Evolutionary conservation across 352 stramenopile genomes (phyloP), one percentile per base, ranked within the genome.

Genomic region (Phytopythium kandeliae): DNA sequence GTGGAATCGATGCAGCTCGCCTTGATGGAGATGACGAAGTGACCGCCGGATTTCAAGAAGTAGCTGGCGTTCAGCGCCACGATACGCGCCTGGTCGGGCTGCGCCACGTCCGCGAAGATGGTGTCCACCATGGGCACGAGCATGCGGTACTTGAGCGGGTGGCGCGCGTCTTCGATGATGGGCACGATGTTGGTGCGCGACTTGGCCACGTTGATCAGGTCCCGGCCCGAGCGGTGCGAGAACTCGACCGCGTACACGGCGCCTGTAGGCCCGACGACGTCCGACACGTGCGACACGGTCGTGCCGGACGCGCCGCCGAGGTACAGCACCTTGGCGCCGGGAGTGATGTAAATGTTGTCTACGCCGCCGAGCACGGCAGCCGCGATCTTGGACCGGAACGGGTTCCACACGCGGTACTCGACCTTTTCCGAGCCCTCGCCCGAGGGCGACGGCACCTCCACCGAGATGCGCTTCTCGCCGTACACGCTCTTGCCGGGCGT

Each of bases 11-110:
- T 98, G 78, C 97, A 99, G 72, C 80, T 97, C 51, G 97, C 97
- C 85, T 99, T 99, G 84, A 99, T 98, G 48, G 96, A 98, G 69
- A 99, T 98, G 16, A 99, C 95, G 51, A 98, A 98, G 85, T 99
- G 96, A 59, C 97, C 97, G 58, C 96, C 96, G 78, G 98, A 99
- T 77, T 98, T 98, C 48, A 99, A 76, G 77, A 99, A 99, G 78
- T 99, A 97, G 66, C 97, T 96, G 12, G 96, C 86, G 75, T 99
- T 99, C 38, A 99, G 67, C 11, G 93, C 96, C 31, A 99, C 97
- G 60, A 99, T 99, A 87, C 97, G 96, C 16, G 96, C 97, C 62
- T 99, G 97, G 81, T 99, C 97, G 13, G 97, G 97, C 74, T 99
- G 97, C 17, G 97, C 97, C 24, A 99, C 96, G 88, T 99, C 97